Evolutionary conservation across 352 stramenopile species (phyloP), one percentile per base, ranked within the genome.

Genomic region (Phytopythium cucurbitacearum): DNA sequence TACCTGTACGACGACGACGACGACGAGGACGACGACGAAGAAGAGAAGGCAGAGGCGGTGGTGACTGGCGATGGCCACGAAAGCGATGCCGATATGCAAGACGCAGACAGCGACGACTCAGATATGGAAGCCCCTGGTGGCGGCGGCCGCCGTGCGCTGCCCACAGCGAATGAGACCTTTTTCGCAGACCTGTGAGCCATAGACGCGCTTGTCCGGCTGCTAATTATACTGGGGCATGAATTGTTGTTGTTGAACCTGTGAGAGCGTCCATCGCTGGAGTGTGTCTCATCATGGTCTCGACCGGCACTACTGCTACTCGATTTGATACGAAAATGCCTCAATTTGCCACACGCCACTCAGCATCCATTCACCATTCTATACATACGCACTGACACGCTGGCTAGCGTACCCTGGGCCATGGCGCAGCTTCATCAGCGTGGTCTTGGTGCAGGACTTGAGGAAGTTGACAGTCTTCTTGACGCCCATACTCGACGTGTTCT

Each of bases 1-100:
- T 94, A 98, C 40, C 78, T 98, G 46, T 95, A 91, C 42, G 85
- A 97, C 15, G 89, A 97, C 37, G 85, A 93, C 36, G 81, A 71
- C n/a, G 80, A 66, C 35, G 81, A 94, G 28, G 83, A 91, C 10
- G 73, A 75, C 7, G 64, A 82, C n/a, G 65, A 79, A 32, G 70
- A 83, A 45, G 70, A 85, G 38, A 76, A 82, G 8, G 21, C 21
- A 28, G 62, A 77, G 51, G 79, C 82, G 32, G 53, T 61, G 13
- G 57, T 57, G 12, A 64, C 48, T 5, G 56, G 51, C 4, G 51
- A 66, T 40, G 54, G 59, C 1, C 64, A 83, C 37, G 47, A 49
- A 32, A 62, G 55, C 11, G 76, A 86, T 39, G 67, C 62, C 76
- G 89, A 90, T 16, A 90, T 90, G 91, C 81, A 98, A 70, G 85